Conservation (phyloP, 2,329 filamentous ascomycete species). For the Fusarium pininemorale region DNA sequence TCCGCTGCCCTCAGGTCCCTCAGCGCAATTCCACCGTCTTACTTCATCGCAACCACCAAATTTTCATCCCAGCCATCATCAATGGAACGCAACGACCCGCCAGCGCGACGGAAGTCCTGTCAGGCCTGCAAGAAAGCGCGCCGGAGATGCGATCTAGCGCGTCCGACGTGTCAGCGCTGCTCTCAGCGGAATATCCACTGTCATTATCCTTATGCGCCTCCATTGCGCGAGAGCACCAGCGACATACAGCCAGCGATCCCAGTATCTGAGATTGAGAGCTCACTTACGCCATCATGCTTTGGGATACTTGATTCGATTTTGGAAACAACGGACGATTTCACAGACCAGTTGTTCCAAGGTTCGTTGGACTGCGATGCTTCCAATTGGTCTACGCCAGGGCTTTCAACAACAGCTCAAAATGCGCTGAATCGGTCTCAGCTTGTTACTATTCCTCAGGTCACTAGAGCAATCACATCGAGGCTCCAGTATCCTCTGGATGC, state of each 20-base stretch:
- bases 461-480: neutral
- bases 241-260: rapidly evolving
- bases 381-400: rapidly evolving
- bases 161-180: neutral
- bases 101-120: neutral
- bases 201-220: neutral
- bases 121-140: neutral
- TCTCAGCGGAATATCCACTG: neutral
- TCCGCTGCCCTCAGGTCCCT: neutral
- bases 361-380: neutral
- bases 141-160: neutral
- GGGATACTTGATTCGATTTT: neutral
- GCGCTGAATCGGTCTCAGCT: neutral
- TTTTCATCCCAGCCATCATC: neutral
- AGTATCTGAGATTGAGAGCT: rapidly evolving
- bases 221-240: neutral
- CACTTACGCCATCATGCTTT: neutral
- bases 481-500: neutral
- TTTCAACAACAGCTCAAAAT: neutral
- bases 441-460: neutral
- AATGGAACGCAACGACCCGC: neutral
- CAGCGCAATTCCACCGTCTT: neutral
- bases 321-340: neutral
- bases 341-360: neutral
- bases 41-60: neutral